Evolutionary conservation across 768 basidiomycete genomes (phyloP).

Genomic region (Mycena rosella): DNA sequence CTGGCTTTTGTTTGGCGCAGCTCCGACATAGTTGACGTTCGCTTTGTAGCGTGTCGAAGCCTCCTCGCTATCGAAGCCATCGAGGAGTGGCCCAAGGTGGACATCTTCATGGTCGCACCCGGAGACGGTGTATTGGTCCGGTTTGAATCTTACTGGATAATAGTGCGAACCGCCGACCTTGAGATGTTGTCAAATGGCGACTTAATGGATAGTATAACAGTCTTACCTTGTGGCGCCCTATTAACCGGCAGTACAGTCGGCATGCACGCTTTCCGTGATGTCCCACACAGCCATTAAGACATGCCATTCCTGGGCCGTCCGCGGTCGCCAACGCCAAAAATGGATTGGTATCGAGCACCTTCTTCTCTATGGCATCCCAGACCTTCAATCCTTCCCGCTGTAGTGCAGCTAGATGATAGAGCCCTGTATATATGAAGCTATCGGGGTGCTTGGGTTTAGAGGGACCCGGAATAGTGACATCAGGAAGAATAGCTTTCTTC

Average conservation of each 20-base stretch:
- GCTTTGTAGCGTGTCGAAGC: not conserved
- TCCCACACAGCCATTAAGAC: slow-evolving; percentile 50
- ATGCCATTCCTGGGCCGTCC: slow-evolving; percentile 50
- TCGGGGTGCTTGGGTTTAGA: not conserved
- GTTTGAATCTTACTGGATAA: not conserved
- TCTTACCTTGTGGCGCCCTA: no score
- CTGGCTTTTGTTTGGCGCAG: slow-evolving; percentile 4
- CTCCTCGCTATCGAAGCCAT: no score
- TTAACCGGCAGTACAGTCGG: slow-evolving; percentile 45
- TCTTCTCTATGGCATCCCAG: slow-evolving; percentile 10
- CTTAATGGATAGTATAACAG: no score
- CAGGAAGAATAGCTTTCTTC: slow-evolving; percentile 23
- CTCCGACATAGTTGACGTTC: not conserved
- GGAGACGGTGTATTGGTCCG: not conserved
- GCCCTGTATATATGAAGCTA: not conserved
- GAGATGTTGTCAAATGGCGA: no score
- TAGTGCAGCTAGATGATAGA: not conserved
- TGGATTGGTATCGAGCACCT: not conserved
- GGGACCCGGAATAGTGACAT: not conserved
- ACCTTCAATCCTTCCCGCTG: slow-evolving; percentile 7
- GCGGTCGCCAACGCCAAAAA: slow-evolving; percentile 45
- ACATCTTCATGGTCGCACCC: not conserved
- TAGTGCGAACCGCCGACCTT: no score
- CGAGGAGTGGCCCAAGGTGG: no score
- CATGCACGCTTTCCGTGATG: slow-evolving; percentile 54